Evolutionary conservation across 495 filamentous ascomycete genomes (phyloP).

Genomic region (Talaromyces liani): DNA sequence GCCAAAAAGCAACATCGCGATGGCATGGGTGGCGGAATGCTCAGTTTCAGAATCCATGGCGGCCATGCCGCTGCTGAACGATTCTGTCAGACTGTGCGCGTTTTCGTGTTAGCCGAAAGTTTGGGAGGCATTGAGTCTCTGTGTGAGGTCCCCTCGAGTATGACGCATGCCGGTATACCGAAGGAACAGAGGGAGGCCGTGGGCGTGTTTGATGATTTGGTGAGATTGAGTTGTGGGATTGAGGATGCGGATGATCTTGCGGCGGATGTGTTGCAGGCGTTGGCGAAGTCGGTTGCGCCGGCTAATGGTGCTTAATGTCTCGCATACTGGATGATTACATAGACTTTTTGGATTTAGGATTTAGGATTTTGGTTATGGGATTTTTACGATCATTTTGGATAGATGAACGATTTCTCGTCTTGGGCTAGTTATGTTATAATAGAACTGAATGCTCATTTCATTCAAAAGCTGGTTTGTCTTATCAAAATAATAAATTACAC

Average conservation of each 20-base stretch:
- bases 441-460: neutral
- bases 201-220: slow-evolving; percentile 95
- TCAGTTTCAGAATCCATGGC: slow-evolving; percentile 89
- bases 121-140: slow-evolving; percentile 90
- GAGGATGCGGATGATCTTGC: slow-evolving; percentile 84
- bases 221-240: slow-evolving; percentile 86
- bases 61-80: slow-evolving; percentile 79
- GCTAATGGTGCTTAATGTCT: neutral
- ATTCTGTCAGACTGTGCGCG: slow-evolving; percentile 82
- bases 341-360: neutral
- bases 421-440: neutral
- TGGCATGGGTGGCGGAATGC: slow-evolving; percentile 95
- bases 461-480: neutral
- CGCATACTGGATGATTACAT: neutral
- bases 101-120: slow-evolving; percentile 92
- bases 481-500: neutral
- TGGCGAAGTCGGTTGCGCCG: slow-evolving; percentile 60
- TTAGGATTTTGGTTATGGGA: neutral
- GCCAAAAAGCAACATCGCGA: slow-evolving; percentile 86
- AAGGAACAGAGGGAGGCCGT: slow-evolving; percentile 80
- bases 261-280: slow-evolving; percentile 74
- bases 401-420: neutral
- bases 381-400: neutral
- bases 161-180: slow-evolving; percentile 97
- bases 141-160: slow-evolving; percentile 82